Evolutionary conservation across 345 rosid species (phyloP).

Genomic region (Heritiera fomes): DNA sequence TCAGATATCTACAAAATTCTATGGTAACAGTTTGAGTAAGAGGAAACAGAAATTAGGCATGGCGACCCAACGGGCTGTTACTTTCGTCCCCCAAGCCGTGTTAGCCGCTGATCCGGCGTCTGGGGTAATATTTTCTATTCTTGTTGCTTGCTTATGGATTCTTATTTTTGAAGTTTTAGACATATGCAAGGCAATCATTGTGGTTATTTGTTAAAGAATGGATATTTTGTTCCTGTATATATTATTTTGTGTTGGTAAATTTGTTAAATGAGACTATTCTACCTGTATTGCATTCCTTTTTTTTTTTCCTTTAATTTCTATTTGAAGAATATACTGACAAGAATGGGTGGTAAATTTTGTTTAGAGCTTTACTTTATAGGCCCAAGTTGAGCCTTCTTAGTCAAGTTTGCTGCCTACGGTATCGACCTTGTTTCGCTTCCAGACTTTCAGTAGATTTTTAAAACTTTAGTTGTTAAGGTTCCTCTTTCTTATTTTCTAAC

Average conservation of each 20-base stretch:
- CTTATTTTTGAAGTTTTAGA: too few relatives aligned
- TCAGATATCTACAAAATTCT: conserved; percentile 40
- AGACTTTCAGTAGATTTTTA: not conserved
- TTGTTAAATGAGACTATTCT: not conserved
- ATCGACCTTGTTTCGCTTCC: too few relatives aligned
- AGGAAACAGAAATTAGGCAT: conserved; percentile 34
- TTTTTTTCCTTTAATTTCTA: not conserved
- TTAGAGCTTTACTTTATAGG: not conserved
- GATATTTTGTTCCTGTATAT: too few relatives aligned
- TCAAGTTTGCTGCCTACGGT: not conserved
- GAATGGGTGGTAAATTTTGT: not conserved
- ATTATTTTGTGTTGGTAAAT: too few relatives aligned
- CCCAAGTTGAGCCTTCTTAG: not conserved
- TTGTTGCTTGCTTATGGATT: too few relatives aligned
- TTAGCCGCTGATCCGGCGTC: conserved; percentile 71
- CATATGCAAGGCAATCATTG: too few relatives aligned
- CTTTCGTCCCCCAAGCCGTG: conserved; percentile 57
- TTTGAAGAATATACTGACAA: not conserved
- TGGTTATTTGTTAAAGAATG: too few relatives aligned
- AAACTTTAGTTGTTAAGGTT: not conserved
- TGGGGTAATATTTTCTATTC: conserved; percentile 40
- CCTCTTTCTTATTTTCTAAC: not conserved
- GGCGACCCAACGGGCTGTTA: conserved; percentile 38
- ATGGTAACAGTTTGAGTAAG: conserved; percentile 44
- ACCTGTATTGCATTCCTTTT: not conserved